phyloP scores from a whole-genome alignment of 768 basidiomycete species.

The Tulasnella sp. region DNA sequence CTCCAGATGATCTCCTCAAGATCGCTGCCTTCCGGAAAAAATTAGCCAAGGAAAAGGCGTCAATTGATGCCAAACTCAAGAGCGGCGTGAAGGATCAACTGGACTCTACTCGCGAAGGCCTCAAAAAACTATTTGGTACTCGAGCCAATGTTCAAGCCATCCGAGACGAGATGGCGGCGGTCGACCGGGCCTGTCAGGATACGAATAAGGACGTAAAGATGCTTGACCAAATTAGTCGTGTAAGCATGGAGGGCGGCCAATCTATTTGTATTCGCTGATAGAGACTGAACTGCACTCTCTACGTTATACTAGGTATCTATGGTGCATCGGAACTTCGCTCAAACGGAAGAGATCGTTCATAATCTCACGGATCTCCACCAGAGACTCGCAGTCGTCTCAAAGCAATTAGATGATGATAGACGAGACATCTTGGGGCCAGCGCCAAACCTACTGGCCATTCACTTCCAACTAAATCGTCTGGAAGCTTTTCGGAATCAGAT shows the following conservation, averaged over 20 bases:
- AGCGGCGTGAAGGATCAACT: conserved; percentile 89
- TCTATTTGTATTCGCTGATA: background rate
- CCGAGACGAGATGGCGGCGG: conserved; percentile 75
- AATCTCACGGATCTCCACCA: conserved; percentile 88
- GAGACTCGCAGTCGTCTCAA: conserved; percentile 67
- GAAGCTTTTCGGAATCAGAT: conserved; percentile 92
- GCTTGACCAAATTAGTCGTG: conserved; percentile 93
- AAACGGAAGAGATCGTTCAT: conserved; percentile 90
- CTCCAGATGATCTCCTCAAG: conserved; percentile 87
- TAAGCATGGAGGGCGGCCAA: conserved; percentile 31
- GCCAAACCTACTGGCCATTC: conserved; percentile 79
- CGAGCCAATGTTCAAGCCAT: conserved; percentile 67
- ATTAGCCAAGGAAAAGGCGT: conserved; percentile 91
- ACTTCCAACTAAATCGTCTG: conserved; percentile 84
- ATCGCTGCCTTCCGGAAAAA: conserved; percentile 84
- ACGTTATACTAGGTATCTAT: conserved; percentile 67
- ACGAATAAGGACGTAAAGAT: conserved; percentile 68
- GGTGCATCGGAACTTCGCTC: conserved; percentile 90
- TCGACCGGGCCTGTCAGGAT: conserved; percentile 67
- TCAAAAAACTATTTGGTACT: conserved; percentile 69
- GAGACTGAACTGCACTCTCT: background rate
- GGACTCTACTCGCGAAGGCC: conserved; percentile 78
- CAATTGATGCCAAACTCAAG: conserved; percentile 82
- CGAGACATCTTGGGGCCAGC: conserved; percentile 76
- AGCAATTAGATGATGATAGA: conserved; percentile 64